Conservation (phyloP, 2,329 filamentous ascomycete genomes). For the Colletotrichum sp. region DNA sequence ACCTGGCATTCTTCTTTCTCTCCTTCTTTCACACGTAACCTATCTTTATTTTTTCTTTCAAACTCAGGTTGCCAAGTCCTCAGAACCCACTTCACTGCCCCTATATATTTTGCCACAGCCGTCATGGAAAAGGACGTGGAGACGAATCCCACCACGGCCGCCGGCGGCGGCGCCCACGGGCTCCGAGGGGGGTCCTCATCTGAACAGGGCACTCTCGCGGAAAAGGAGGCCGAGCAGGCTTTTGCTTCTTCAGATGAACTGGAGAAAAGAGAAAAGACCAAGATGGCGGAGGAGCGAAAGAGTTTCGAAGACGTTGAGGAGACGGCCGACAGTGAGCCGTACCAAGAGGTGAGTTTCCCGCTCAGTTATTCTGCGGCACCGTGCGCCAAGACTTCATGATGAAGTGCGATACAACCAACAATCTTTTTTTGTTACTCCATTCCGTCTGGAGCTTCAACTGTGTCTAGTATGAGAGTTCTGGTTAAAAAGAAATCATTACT, state of each 20-base stretch:
- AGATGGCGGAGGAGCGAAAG: conserved; percentile 13
- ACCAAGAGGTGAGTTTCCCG: not conserved
- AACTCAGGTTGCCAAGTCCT: not conserved
- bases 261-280: not conserved
- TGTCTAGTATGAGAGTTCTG: not conserved
- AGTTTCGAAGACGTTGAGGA: conserved; percentile 14
- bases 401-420: not conserved
- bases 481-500: not conserved
- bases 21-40: not conserved
- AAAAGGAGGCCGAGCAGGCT: not conserved
- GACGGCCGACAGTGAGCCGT: conserved; percentile 17
- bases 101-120: not conserved
- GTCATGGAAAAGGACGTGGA: conserved; percentile 12
- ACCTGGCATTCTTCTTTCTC: not conserved
- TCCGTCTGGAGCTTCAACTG: not conserved
- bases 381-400: not conserved
- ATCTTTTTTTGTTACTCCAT: not conserved
- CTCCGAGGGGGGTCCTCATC: conserved; percentile 5
- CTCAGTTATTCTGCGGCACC: not conserved
- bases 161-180: not conserved
- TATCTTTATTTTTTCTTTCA: not conserved
- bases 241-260: not conserved
- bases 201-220: not conserved
- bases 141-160: not conserved
- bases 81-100: not conserved